phyloP scores from a whole-genome alignment of 1,284 basidiomycete genomes.

The Ustilago curta region DNA sequence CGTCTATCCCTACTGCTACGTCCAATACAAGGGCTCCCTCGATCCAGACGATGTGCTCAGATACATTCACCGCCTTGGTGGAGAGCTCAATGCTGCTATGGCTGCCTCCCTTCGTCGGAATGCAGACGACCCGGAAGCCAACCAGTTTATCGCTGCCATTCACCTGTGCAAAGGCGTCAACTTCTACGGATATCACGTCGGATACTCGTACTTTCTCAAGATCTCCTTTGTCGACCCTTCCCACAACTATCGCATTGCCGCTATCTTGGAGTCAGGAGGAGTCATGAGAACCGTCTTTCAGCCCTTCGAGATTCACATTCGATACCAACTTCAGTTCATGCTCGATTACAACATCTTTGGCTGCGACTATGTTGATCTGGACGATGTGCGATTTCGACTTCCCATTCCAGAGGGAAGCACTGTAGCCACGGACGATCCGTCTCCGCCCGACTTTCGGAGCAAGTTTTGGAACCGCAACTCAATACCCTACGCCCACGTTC shows the following conservation, averaged over 20 bases:
- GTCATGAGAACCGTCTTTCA: conserved; percentile 76
- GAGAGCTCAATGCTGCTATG: conserved; percentile 76
- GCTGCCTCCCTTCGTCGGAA: conserved; percentile 54
- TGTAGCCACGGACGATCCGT: conserved; percentile 21
- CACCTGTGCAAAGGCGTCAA: conserved; percentile 91
- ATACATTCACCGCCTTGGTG: conserved; percentile 77
- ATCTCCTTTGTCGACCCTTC: conserved; percentile 77
- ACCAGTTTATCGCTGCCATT: conserved; percentile 71
- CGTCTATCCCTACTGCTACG: conserved; percentile 74
- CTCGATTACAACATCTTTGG: conserved; percentile 95
- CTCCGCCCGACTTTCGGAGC: conserved; percentile 21
- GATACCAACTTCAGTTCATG: conserved; percentile 90
- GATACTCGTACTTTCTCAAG: conserved; percentile 89
- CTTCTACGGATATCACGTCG: conserved; percentile 93
- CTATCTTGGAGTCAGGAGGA: conserved; percentile 60
- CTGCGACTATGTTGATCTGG: conserved; percentile 85
- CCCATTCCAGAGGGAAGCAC: conserved; percentile 70
- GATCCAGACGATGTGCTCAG: conserved; percentile 74
- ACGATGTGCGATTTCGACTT: conserved; percentile 72
- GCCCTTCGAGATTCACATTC: conserved; percentile 83
- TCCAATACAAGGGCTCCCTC: conserved; percentile 70
- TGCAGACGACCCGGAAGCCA: conserved; percentile 37
- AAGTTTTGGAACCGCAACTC: conserved; percentile 48
- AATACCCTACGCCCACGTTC: conserved; percentile 39
- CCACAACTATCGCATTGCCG: conserved; percentile 57